Evolutionary conservation across 108 stramenopile species (phyloP).

Genomic region (Epithemia pelagica): DNA sequence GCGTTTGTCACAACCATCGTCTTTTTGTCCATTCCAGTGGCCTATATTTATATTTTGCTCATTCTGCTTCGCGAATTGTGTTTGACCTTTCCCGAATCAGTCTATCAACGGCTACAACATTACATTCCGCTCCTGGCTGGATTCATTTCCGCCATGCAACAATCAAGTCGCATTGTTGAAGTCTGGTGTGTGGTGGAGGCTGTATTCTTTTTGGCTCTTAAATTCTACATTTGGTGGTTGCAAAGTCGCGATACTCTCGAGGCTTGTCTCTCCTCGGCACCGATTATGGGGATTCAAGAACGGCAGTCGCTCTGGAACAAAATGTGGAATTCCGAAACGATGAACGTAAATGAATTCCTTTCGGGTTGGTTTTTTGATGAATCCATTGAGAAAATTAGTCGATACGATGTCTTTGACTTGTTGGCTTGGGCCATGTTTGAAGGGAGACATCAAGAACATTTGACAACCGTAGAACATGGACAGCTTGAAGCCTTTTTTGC

Average conservation of each 20-base stretch:
- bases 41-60: constrained; percentile 64
- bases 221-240: constrained; percentile 54
- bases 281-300: constrained; percentile 59
- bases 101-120: constrained; percentile 40
- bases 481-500: constrained; percentile 66
- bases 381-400: constrained; percentile 58
- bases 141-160: constrained; percentile 40
- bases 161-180: constrained; percentile 53
- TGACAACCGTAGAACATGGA: constrained; percentile 58
- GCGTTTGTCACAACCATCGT: constrained; percentile 55
- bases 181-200: constrained; percentile 78
- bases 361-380: constrained; percentile 84
- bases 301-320: constrained; percentile 57
- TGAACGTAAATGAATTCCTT: constrained; percentile 45
- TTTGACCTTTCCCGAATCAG: constrained; percentile 41
- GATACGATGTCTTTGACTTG: constrained; percentile 79
- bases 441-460: constrained; percentile 82
- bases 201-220: constrained; percentile 60
- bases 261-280: constrained; percentile 59
- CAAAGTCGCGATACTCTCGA: constrained; percentile 71
- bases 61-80: constrained; percentile 68
- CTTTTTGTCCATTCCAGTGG: constrained; percentile 55
- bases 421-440: constrained; percentile 81
- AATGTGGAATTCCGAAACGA: constrained; percentile 52
- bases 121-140: constrained; percentile 50